Evolutionary conservation across 352 stramenopile species (phyloP), one percentile per base, ranked within the genome.

Genomic region (Globisporangium abappressorium): DNA sequence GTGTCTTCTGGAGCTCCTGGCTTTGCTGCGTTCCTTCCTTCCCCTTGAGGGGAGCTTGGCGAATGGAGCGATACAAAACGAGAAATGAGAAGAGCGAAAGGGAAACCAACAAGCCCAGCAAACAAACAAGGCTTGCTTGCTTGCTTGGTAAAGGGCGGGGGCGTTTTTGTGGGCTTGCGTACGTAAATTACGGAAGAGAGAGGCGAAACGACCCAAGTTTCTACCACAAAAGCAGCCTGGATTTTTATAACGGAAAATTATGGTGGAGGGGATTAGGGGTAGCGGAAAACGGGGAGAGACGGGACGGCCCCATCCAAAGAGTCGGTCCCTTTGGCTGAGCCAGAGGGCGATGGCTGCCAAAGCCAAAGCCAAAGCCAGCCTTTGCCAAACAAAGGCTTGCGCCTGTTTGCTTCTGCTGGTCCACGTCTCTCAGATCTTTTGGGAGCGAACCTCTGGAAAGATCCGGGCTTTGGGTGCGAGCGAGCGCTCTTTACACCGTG

Each of bases 61-160:
- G 56, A 61, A 61, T 61, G 56, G 41, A 47, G 30, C 70, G 79
- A 74, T 73, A 82, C 71, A 83, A 85, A 83, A 85, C 74, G 71
- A 85, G 76, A 84, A 86, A 80, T 82, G 79, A 84, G 70, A 65
- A 70, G 22, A 51, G 33, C 49, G 24, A 24, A 28, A 57, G n/a
- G 22, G 34, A 59, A 60, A 60, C 54, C 54, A 60, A 60, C 54
- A 43, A 60, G 26, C 41, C 8, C 15, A 24, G 15, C 54, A 56
- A 56, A 22, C 22, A 33, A 38, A 12, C 26, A 36, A 24, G 51
- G 34, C 34, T 41, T 41, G 34, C 34, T 41, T 41, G 34, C 34
- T 4, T 33, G 3, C 1, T 33, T 33, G 30, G 30, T 43, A 43
- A 43, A 43, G 36, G 36, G 36, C 36, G 36, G 36, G 11, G 12